Conservation (phyloP, 2,329 filamentous ascomycete species). For the Fusarium virguliforme region DNA sequence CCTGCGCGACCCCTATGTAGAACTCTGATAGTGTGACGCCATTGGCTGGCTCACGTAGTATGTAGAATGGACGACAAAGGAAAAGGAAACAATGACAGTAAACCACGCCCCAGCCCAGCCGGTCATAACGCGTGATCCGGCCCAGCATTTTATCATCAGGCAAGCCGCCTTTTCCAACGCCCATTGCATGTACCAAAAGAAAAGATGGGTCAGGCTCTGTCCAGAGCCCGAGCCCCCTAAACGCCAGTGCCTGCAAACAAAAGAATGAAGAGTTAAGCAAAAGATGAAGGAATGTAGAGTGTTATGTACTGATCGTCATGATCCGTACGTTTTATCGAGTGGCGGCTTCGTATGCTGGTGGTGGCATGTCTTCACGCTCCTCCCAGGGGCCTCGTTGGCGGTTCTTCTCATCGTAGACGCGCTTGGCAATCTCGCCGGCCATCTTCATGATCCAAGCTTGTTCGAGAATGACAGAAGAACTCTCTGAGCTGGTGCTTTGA, state of each 20-base stretch:
- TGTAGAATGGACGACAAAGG: slow-evolving; percentile 33
- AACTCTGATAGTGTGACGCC: slow-evolving; percentile 24
- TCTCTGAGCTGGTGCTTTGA: slow-evolving; percentile 61
- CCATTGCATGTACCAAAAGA: slow-evolving; percentile 40
- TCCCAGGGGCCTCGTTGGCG: slow-evolving; percentile 60
- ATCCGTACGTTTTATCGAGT: slow-evolving; percentile 56
- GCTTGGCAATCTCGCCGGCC: slow-evolving; percentile 89
- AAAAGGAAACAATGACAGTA: slow-evolving; percentile 25
- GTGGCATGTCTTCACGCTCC: slow-evolving; percentile 71
- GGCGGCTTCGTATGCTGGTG: slow-evolving; percentile 74
- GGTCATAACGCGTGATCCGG: slow-evolving; percentile 38
- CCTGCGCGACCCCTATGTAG: slow-evolving; percentile 27
- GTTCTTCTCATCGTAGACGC: slow-evolving; percentile 89
- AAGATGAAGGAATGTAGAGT: slow-evolving; percentile 42
- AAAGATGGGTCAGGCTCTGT: slow-evolving; percentile 29
- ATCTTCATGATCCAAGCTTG: slow-evolving; percentile 94
- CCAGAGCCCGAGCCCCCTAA: slow-evolving; percentile 35
- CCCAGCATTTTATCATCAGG: slow-evolving; percentile 45
- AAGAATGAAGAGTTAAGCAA: slow-evolving; percentile 35
- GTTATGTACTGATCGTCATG: slow-evolving; percentile 34
- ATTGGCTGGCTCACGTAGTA: slow-evolving; percentile 20
- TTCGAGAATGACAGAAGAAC: slow-evolving; percentile 76
- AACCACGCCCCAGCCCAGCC: slow-evolving; percentile 33
- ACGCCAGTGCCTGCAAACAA: slow-evolving; percentile 46
- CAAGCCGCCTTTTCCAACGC: slow-evolving; percentile 44